Percentiles rank a stretch among this genome's conserved stretches.
Evolutionary conservation across 1,284 basidiomycete species (phyloP).

Genomic region (Leccinum proliferum): DNA sequence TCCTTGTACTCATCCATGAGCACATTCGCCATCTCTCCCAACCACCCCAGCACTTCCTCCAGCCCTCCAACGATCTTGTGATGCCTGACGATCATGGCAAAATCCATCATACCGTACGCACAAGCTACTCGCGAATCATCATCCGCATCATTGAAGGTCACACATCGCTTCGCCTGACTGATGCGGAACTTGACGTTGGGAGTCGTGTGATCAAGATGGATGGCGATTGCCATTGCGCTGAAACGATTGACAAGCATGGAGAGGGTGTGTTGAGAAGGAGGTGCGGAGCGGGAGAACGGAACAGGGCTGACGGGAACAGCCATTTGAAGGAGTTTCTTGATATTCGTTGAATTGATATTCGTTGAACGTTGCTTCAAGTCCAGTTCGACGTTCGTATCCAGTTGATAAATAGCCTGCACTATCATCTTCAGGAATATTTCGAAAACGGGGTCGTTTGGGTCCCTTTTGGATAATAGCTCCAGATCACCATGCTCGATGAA

Average conservation of each 20-base stretch:
- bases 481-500: constrained; percentile 69
- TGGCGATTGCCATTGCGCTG: constrained; percentile 70
- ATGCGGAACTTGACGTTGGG: constrained; percentile 50
- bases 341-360: constrained; percentile 47
- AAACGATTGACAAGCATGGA: constrained; percentile 88
- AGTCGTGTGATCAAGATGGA: constrained; percentile 62
- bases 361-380: constrained; percentile 35
- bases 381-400: constrained; percentile 20
- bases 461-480: constrained; percentile 47
- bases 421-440: constrained; percentile 79
- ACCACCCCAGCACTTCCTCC: constrained; percentile 58
- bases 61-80: constrained; percentile 45
- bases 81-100: constrained; percentile 64
- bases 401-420: constrained; percentile 45
- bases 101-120: constrained; percentile 76
- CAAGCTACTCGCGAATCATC: constrained; percentile 65
- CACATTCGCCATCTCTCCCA: constrained; percentile 55
- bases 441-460: constrained; percentile 67
- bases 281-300: constrained; percentile 51
- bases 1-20: constrained; percentile 57
- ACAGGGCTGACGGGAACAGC: constrained; percentile 73
- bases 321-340: constrained; percentile 75
- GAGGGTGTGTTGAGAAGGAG: constrained; percentile 54
- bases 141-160: constrained; percentile 69
- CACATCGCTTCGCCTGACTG: constrained; percentile 57